Base-by-base conservation (phyloP, 345 rosid species). In the Aurinia saxatilis region DNA sequence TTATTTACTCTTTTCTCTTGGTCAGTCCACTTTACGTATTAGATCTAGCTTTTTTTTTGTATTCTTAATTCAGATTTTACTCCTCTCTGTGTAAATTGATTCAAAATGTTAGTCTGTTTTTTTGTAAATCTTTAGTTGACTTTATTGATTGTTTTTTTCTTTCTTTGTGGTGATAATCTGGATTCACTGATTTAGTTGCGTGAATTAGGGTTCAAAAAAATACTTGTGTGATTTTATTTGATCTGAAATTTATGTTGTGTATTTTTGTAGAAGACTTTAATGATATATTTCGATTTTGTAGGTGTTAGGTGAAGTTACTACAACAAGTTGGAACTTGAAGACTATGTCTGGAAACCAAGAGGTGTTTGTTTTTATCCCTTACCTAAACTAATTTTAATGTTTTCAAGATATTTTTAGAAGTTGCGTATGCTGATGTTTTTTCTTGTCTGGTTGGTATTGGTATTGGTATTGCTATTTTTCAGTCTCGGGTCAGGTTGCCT, bases 321-420 rank as follows among this genome's bases (percentile, higher is more conserved):
- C 50, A 42, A 49, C 18, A 42, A 29, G 37, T 30, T n/a, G 50
- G 48, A 75, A 79, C 41, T 25, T n/a, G 77, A 79, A 79, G 78
- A 56, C 80, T 6, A 68, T 81, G 38, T 74, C 81, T 30, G 85
- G 81, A 70, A 79, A 77, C 27, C 65, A 83, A 75, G 84, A 82
- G 91, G 90, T 82, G 73, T 76, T 73, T 27, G 31, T 27, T 27
- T 27, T 27, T 44, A 48, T 61, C 38, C 12, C 33, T 3, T 5
- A 57, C 45, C 51, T 19, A 18, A 38, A 60, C 49, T 60, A 55
- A 10, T 37, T 21, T 2, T 12, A 19, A 33, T 58, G n/a, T 31
- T 34, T 72, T 39, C 35, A 0, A 51, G n/a, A n/a, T 15, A 30
- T 31, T 65, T 65, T 37, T 18, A 36, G 54, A 41, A 33, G 10